Evolutionary conservation across 2,329 filamentous ascomycete species (phyloP), one percentile per base, ranked within the genome.

Genomic region (Chaetomium strumarium): DNA sequence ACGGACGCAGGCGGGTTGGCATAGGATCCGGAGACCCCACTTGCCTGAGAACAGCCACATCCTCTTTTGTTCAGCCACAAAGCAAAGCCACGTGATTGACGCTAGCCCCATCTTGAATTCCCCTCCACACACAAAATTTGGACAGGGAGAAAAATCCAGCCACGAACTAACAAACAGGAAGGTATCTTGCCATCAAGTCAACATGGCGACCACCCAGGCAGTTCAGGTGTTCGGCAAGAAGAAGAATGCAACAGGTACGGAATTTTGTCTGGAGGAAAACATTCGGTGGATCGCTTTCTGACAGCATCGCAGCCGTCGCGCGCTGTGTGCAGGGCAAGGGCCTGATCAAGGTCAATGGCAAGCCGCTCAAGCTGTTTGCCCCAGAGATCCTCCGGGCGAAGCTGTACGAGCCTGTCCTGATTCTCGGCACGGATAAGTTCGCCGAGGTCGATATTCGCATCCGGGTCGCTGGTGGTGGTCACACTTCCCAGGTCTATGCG

Each of bases 161-260:
- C 56, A 45, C 46, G 53, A 58, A 61, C 60, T 55, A 58, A 60
- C 60, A 53, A 59, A 53, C 60, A 60, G 56, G 58, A 62, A 60
- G 61, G 50, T 55, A 57, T 63, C 60, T 58, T 57, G 59, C 58
- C 60, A 63, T 50, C 56, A 43, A 79, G 50, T 56, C 60, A 88
- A 72, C 76, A 89, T 90, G 84, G 85, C 86, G 77, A 77, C 84
- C 68, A 77, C 80, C 67, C 85, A 88, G 78, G 87, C 83, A 77
- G 86, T 90, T 71, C 90, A 96, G 84, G 95, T 90, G 87, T 96
- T 96, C 86, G 91, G 91, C 85, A 96, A 96, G 86, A 90, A 90
- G 83, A 90, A 88, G 84, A 90, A 84, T 73, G 89, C 89, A 68
- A 88, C 85, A 63, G 85, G 85, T 88, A 80, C 74, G 77, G 20